A percentile compares a stretch with the other conserved stretches of the same genome.
Conservation (phyloP, 306 rosid genomes). For the Ceratonia siliqua region DNA sequence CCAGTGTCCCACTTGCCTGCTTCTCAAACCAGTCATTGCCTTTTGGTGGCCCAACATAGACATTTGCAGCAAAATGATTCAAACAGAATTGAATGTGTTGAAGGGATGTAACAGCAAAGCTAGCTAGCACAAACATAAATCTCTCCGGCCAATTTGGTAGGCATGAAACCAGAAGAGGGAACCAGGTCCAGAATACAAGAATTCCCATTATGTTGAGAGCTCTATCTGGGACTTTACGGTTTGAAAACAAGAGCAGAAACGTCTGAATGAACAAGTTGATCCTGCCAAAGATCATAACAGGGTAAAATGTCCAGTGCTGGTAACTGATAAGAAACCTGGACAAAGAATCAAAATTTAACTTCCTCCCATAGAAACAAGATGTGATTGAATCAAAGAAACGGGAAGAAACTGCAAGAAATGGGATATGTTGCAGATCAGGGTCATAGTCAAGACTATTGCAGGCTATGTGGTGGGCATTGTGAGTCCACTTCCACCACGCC, state of each 20-base stretch:
- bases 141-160: slow-evolving; percentile 63
- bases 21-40: slow-evolving; percentile 71
- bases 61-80: slow-evolving; percentile 62
- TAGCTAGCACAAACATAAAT: slow-evolving; percentile 54
- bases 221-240: slow-evolving; percentile 49
- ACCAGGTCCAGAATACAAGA: slow-evolving; percentile 76
- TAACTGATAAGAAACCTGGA: slow-evolving; percentile 64
- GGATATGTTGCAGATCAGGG: slow-evolving; percentile 83
- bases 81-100: slow-evolving; percentile 65
- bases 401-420: slow-evolving; percentile 68
- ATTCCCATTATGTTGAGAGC: slow-evolving; percentile 58
- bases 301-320: slow-evolving; percentile 69
- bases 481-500: slow-evolving; percentile 95
- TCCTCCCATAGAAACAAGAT: slow-evolving; percentile 62
- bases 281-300: slow-evolving; percentile 59
- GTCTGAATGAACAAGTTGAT: slow-evolving; percentile 68
- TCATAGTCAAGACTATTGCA: slow-evolving; percentile 82
- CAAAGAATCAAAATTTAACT: slow-evolving; percentile 52
- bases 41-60: slow-evolving; percentile 52
- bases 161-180: slow-evolving; percentile 56
- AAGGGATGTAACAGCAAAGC: slow-evolving; percentile 56
- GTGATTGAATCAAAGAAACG: slow-evolving; percentile 54
- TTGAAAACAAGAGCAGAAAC: slow-evolving; percentile 45
- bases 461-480: slow-evolving; percentile 73
- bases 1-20: slow-evolving; percentile 57